These are phyloP conservation scores for Lentinula lateritia DNA, from an alignment of 768 basidiomycete species.

Conservation along the genomic window DNA sequence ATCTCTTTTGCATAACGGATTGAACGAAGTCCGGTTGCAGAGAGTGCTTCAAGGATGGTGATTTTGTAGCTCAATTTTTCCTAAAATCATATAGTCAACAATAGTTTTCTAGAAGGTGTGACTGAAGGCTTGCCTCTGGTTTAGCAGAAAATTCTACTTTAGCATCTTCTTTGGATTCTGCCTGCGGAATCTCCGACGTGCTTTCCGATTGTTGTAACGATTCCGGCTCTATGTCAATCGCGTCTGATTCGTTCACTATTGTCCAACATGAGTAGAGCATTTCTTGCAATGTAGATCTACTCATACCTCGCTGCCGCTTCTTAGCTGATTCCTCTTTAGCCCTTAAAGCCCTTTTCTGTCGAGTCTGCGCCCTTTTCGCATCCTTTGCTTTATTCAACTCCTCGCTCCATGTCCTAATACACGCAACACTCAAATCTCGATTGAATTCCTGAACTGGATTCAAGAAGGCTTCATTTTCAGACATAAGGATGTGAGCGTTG, in stretches of 20 bases:
- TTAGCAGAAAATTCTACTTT: neutral
- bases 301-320: conserved; percentile 38
- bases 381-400: conserved; percentile 58
- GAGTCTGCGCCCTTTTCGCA: conserved; percentile 48
- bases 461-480: conserved; percentile 82
- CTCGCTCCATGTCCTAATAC: conserved; percentile 87
- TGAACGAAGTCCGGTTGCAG: conserved; percentile 91
- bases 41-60: conserved; percentile 86
- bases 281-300: conserved; percentile 5
- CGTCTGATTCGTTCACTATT: neutral
- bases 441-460: conserved; percentile 99
- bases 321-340: conserved; percentile 28
- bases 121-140: neutral
- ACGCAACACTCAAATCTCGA: conserved; percentile 86
- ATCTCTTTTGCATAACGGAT: conserved; percentile 99
- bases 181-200: neutral
- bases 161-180: neutral
- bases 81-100: conserved; percentile 11
- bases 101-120: no score
- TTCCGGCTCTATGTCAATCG: neutral
- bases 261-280: neutral
- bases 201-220: neutral
- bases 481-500: conserved; percentile 73
- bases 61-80: conserved; percentile 58
- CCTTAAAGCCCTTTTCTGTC: conserved; percentile 43